Evolutionary conservation across 1,284 basidiomycete genomes (phyloP).

Genomic region (Phylloporus sp.): DNA sequence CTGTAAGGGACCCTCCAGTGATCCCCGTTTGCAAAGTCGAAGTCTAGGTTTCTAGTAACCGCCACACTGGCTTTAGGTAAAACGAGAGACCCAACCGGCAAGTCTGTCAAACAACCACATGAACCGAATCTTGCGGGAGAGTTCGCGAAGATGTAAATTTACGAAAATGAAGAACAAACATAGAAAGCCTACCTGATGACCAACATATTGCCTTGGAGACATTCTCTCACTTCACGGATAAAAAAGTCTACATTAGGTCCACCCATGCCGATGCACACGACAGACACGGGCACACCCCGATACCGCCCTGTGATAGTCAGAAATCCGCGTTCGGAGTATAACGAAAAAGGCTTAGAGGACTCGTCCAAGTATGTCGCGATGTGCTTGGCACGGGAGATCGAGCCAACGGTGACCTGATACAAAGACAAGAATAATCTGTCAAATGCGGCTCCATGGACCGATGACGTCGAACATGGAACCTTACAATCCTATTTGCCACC

Average conservation of each 20-base stretch:
- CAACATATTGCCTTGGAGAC: conserved; percentile 76
- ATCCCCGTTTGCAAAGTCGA: conserved; percentile 59
- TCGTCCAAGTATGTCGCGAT: conserved; percentile 67
- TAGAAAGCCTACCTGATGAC: conserved; percentile 62
- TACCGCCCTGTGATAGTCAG: conserved; percentile 81
- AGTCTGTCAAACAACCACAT: conserved; percentile 74
- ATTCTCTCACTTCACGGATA: conserved; percentile 80
- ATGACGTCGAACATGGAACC: conserved; percentile 21
- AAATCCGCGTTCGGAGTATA: conserved; percentile 79
- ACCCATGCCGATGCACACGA: conserved; percentile 87
- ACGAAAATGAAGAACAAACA: not conserved
- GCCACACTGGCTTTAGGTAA: conserved; percentile 71
- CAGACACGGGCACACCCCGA: conserved; percentile 67
- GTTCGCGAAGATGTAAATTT: conserved; percentile 5
- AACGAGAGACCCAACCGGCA: conserved; percentile 75
- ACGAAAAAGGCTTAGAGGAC: conserved; percentile 58
- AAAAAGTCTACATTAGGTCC: conserved; percentile 84
- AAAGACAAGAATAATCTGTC: conserved; percentile 5
- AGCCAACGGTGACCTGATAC: conserved; percentile 74
- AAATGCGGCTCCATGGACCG: not conserved
- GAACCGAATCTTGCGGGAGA: conserved; percentile 64
- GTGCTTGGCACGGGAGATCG: conserved; percentile 66
- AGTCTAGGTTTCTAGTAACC: conserved; percentile 79
- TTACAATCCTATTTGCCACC: conserved; percentile 81
- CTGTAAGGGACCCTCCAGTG: conserved; percentile 59